Evolutionary conservation across 768 basidiomycete genomes (phyloP).

Genomic region (Pulveroboletus sp.): DNA sequence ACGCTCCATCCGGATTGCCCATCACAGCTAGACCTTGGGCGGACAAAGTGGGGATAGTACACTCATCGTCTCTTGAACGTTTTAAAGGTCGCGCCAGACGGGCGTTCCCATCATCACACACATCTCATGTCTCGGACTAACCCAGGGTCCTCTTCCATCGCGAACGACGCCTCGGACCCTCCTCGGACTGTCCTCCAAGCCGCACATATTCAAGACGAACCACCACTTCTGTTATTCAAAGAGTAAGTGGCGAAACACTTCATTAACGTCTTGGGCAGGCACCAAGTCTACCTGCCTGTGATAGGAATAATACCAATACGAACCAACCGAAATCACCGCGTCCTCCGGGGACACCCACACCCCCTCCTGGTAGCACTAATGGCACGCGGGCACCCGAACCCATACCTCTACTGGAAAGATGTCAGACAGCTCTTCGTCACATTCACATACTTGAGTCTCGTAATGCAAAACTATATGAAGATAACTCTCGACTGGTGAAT

Average conservation of each 20-base stretch:
- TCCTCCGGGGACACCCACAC: constrained; percentile 2
- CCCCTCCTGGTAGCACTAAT: neutral
- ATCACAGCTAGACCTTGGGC: neutral
- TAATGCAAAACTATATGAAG: constrained; percentile 34
- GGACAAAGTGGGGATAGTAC: neutral
- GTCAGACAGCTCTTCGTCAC: constrained; percentile 25
- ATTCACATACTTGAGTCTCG: constrained; percentile 28
- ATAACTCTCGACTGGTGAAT: constrained; percentile 33
- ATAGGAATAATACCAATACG: constrained; percentile 2
- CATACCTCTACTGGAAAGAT: constrained; percentile 33
- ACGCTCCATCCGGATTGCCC: neutral
- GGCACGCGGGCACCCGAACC: constrained; percentile 44
- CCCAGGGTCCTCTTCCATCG: constrained; percentile 5
- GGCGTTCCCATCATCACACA: neutral
- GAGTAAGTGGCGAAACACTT: constrained; percentile 9
- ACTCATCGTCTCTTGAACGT: constrained; percentile 6
- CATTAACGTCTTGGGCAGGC: neutral
- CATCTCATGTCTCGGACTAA: neutral
- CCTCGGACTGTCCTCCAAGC: constrained; percentile 6
- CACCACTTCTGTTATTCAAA: neutral
- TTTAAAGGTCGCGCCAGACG: constrained; percentile 4
- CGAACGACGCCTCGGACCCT: constrained; percentile 2
- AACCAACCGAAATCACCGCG: neutral
- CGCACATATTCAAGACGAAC: constrained; percentile 9
- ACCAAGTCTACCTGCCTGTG: neutral